Evolutionary conservation across 768 basidiomycete species (phyloP), one percentile per base, ranked within the genome.

Genomic region (Strobilomyces echinocephalus): DNA sequence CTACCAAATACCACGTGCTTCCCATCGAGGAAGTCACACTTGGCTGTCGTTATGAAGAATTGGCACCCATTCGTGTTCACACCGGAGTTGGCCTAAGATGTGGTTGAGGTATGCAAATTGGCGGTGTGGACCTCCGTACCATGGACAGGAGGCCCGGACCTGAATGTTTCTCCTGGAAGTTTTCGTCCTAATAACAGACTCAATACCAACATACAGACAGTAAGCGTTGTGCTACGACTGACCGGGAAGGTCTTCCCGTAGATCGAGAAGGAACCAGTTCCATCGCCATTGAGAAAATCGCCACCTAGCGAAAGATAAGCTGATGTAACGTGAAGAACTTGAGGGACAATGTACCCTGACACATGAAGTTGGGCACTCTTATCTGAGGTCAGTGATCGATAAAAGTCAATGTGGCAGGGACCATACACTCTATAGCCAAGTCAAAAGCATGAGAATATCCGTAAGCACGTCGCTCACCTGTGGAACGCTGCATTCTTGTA

Each of bases 11-110:
- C 92, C 60, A 94, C 88, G 66, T 95, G 93, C 69, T 95, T 92
- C 59, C 84, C 91, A 66, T 99, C 95, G 41, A 99, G 81, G 72
- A 98, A 98, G 57, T 95, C 91, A 58, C 95, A 95, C 60, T 90
- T 88, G 9, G 84, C 91, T 2, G 91, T 94, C 0, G 97, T 99
- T 66, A 99, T 86, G 78, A 99, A 99, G 76, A 98, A 99, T 83
- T 92, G 93, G 69, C 91, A 95, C 3, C 95, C 95, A 59, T 97
- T 98, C 14, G 93, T 95, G 64, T 91, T 87, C 3, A 88, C 81
- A 6, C 95, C 95, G 0, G 95, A 97, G 72, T 97, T 98, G 0
- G 95, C 95, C 93, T 95, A 61, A 21, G 21, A 50, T 2, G 40
- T 54, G 45, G 45, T 56, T 30, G 57, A 35, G 10, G 34, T 39